Percentiles rank a stretch among this genome's conserved stretches.
Conservation (phyloP, 2,329 filamentous ascomycete genomes). For the Cordyceps cateniannulata region DNA sequence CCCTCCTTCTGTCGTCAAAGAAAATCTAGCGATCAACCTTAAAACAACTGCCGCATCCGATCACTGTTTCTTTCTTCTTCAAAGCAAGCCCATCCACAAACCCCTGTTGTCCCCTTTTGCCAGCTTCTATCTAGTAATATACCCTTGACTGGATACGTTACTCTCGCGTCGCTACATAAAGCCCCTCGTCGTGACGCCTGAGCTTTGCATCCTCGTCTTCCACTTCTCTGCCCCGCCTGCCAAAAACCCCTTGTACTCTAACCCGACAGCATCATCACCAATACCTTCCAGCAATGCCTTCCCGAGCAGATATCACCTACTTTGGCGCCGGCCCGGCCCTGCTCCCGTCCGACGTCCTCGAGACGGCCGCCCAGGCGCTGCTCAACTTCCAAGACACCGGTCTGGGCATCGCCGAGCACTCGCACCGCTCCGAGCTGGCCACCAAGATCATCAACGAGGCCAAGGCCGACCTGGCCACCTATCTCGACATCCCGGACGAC, state of each 20-base stretch:
- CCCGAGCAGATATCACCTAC: conserved; percentile 70
- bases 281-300: conserved; percentile 53
- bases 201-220: neutral
- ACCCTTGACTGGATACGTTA: conserved; percentile 9
- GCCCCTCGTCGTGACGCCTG: conserved; percentile 9
- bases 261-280: neutral
- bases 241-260: neutral
- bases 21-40: neutral
- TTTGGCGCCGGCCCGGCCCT: conserved; percentile 89
- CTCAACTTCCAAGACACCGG: conserved; percentile 77
- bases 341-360: conserved; percentile 74
- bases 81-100: neutral
- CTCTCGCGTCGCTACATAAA: conserved; percentile 8
- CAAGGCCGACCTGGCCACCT: conserved; percentile 64
- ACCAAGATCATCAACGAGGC: conserved; percentile 71
- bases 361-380: conserved; percentile 68
- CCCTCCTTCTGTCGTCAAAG: neutral
- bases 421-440: conserved; percentile 76
- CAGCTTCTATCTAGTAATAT: conserved; percentile 13
- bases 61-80: neutral
- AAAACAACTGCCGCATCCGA: conserved; percentile 8
- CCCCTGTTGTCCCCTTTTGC: neutral
- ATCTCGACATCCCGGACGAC: conserved; percentile 76
- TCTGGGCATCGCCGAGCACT: conserved; percentile 77
- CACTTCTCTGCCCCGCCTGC: neutral